Evolutionary conservation across 257 asterid genomes (phyloP), one percentile per base, ranked within the genome.

Genomic region (Scutellaria minor): DNA sequence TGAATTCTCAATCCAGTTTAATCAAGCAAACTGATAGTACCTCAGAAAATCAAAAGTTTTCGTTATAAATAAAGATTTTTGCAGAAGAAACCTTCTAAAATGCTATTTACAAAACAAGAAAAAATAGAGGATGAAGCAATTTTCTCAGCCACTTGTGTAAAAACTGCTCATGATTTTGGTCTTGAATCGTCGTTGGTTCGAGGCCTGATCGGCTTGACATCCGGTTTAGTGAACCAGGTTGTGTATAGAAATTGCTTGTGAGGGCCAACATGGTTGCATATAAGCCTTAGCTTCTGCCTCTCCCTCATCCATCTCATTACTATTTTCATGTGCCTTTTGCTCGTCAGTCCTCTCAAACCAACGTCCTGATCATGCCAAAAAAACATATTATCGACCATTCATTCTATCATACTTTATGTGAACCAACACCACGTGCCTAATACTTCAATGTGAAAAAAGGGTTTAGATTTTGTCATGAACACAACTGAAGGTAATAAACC

Each of bases 261-360:
- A 22, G 95, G 87, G 12, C 96, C 97, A 54, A 89, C 83, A 70
- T 87, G 96, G 77, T 89, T 87, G 95, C 96, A 87, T 59, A 91
- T 80, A 64, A 78, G 75, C 82, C 82, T 85, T 15, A 91, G 79
- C 85, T 86, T 89, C 82, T 89, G 97, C 70, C 97, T 82, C 81
- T 91, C 93, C 67, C 90, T 79, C 97, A 91, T 89, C 97, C 97
- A 89, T 85, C 95, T 87, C 82, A 89, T 75, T 4, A 91, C 86
- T 61, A 85, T 79, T 73, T 91, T 91, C 97, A 91, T 89, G 83
- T 87, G 96, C 70, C 93, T 80, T 81, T 89, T 89, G 87, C 95
- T 85, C 2, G 85, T 47, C 40, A 91, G 83, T 9, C 96, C 96
- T 84, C 83, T 88, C 82, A 91, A 73, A 56, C 97, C 96, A 62